Evolutionary conservation across 306 rosid species (phyloP).

Genomic region (Cajanus cajan): DNA sequence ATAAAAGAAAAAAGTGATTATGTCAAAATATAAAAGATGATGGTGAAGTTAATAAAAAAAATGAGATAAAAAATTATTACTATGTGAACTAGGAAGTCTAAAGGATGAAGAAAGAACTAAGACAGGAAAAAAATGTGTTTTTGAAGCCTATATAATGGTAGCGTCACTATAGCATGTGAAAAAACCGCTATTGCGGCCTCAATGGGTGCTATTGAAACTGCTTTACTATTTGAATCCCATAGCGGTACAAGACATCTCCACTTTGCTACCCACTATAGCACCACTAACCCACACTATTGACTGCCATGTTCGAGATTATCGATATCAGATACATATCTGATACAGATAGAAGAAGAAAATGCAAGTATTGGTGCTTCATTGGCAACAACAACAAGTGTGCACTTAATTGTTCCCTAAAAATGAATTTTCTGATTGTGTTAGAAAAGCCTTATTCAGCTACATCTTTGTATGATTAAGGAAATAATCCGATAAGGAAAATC

Average conservation of each 20-base stretch:
- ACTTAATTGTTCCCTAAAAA: constrained; percentile 1
- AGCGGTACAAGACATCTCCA: neutral
- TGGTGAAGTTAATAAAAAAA: neutral
- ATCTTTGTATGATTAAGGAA: neutral
- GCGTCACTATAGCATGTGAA: neutral
- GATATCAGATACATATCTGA: neutral
- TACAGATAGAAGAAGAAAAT: neutral
- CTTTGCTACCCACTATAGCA: neutral
- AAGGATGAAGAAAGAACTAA: neutral
- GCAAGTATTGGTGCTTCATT: neutral
- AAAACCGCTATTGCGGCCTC: neutral
- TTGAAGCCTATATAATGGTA: neutral
- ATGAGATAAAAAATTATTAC: neutral
- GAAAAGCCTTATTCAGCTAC: neutral
- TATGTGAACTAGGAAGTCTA: neutral
- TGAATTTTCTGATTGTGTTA: neutral
- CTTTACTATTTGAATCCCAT: neutral
- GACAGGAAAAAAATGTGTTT: neutral
- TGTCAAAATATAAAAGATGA: neutral
- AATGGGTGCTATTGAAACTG: neutral
- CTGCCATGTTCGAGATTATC: neutral
- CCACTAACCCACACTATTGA: neutral
- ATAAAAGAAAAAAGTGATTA: neutral
- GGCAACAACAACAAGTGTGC: neutral
- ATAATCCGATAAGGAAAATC: constrained; percentile 11